phyloP scores from a whole-genome alignment of 495 filamentous ascomycete genomes.

The Trichodelitschia bisporula region DNA sequence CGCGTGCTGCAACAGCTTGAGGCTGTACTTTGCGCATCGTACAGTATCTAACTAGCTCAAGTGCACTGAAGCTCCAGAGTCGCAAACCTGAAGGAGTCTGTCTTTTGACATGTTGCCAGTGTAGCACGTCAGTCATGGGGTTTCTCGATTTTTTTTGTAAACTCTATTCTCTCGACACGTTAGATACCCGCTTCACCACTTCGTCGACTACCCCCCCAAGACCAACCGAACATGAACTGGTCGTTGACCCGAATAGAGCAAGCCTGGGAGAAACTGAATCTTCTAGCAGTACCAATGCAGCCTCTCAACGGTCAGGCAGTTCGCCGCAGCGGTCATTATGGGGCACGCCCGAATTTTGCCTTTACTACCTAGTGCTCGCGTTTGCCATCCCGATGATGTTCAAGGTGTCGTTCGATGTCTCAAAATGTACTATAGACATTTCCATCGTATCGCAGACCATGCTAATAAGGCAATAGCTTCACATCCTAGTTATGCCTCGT shows the following conservation, averaged over 20 bases:
- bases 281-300: no score
- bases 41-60: no score
- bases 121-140: no score
- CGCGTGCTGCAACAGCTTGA: no score
- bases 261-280: no score
- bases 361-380: constrained; percentile 53
- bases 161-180: constrained; percentile 66
- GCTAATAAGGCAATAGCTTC: constrained; percentile 27
- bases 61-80: no score
- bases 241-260: no score
- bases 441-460: not conserved
- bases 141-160: no score
- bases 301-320: no score
- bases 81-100: no score
- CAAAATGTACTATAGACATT: constrained; percentile 30
- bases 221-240: constrained; percentile 20
- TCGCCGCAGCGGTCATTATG: constrained; percentile 44
- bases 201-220: constrained; percentile 41
- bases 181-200: constrained; percentile 76
- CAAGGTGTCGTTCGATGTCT: constrained; percentile 62
- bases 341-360: constrained; percentile 64
- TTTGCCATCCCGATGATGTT: constrained; percentile 69
- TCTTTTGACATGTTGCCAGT: no score
- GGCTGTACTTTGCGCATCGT: no score
- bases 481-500: constrained; percentile 60